A percentile compares a stretch with the other conserved stretches of the same genome.
These are phyloP conservation scores for Cyclotella distinguenda DNA, from an alignment of 108 stramenopile species.

Conservation along the genomic window DNA sequence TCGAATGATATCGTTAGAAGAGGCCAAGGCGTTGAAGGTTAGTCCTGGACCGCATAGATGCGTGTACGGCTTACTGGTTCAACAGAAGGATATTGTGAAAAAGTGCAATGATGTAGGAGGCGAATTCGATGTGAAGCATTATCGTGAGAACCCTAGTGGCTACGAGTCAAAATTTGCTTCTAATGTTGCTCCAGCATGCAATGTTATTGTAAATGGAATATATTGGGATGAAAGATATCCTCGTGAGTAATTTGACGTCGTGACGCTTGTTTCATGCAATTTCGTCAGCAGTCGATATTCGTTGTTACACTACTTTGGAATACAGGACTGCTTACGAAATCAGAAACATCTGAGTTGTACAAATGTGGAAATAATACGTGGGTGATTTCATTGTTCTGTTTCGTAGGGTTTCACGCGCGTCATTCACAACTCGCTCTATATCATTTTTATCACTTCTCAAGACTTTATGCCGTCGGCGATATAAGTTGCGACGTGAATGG, in stretches of 20 bases:
- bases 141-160: slow-evolving; percentile 55
- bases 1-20: slow-evolving; percentile 62
- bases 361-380: slow-evolving; percentile 32
- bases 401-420: slow-evolving; percentile 1
- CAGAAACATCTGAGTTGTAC: slow-evolving; percentile 53
- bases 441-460: slow-evolving; percentile 13
- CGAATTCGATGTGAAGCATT: slow-evolving; percentile 64
- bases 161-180: slow-evolving; percentile 70
- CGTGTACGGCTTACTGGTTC: slow-evolving; percentile 57
- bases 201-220: slow-evolving; percentile 74
- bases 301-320: not conserved
- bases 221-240: slow-evolving; percentile 90
- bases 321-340: slow-evolving; percentile 59
- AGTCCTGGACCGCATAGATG: slow-evolving; percentile 40
- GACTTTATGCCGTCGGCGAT: slow-evolving; percentile 67
- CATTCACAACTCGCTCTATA: not conserved
- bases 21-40: slow-evolving; percentile 53
- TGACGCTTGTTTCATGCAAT: not conserved
- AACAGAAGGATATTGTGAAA: slow-evolving; percentile 51
- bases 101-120: slow-evolving; percentile 13
- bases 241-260: slow-evolving; percentile 11
- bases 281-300: not conserved
- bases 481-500: slow-evolving; percentile 84
- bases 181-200: slow-evolving; percentile 59
- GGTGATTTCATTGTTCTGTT: slow-evolving; percentile 19